A percentile compares a stretch with the other conserved stretches of the same genome.
Evolutionary conservation across 305 asterid species (phyloP).

Genomic region (Stenogyne calaminthoides): DNA sequence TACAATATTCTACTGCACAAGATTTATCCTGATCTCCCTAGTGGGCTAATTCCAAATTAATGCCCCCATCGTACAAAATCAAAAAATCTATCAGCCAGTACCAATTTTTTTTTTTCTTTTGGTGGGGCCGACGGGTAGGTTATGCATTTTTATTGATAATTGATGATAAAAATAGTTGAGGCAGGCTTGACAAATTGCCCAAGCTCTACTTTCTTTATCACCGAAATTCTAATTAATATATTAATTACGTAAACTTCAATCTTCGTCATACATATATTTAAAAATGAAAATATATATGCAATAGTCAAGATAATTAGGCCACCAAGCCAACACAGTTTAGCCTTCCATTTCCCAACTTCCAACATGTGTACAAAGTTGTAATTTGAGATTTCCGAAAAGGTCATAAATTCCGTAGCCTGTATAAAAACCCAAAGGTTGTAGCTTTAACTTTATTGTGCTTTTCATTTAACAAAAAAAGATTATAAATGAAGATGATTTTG

Average conservation of each 20-base stretch:
- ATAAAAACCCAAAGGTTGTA: constrained; percentile 37
- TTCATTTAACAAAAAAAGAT: too few species aligned
- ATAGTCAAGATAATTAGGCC: constrained; percentile 51
- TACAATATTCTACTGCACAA: too few species aligned
- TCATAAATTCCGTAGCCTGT: background rate
- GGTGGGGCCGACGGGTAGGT: background rate
- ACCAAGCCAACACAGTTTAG: constrained; percentile 48
- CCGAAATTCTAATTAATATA: constrained; percentile 25
- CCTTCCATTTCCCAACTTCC: constrained; percentile 41
- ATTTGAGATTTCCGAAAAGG: too few species aligned
- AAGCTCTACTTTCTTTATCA: constrained; percentile 32
- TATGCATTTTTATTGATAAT: background rate
- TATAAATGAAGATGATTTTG: constrained; percentile 29
- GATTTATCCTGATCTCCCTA: too few species aligned
- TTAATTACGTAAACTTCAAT: background rate
- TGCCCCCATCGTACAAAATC: too few species aligned
- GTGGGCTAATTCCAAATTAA: too few species aligned
- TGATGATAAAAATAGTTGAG: constrained; percentile 39
- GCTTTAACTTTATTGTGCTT: constrained; percentile 37
- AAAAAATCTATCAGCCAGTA: too few species aligned
- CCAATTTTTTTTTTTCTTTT: background rate
- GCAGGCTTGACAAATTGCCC: constrained; percentile 47
- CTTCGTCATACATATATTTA: background rate
- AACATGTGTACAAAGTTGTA: too few species aligned
- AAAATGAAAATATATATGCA: background rate